Evolutionary conservation across 805 yeast species (phyloP).

Genomic region (Wilhelminamyces savonicus): DNA sequence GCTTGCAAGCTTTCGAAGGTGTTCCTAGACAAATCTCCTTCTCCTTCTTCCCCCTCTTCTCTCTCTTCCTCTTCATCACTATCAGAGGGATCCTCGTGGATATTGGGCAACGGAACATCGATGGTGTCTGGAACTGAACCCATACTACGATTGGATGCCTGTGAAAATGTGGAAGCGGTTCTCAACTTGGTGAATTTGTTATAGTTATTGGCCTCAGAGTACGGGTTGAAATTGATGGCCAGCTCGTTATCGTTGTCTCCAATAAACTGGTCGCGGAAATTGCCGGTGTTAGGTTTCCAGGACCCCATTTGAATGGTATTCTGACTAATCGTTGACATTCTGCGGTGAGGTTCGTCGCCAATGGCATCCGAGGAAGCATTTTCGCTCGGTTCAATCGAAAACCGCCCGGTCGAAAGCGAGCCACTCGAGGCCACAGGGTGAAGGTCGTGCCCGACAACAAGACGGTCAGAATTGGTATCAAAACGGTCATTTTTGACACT

Average conservation of each 20-base stretch:
- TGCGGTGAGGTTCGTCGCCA: no score
- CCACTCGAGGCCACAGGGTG: slow-evolving; percentile 21
- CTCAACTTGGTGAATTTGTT: slow-evolving; percentile 27
- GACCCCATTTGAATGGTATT: slow-evolving; percentile 41
- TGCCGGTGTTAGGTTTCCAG: slow-evolving; percentile 56
- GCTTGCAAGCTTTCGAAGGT: background rate
- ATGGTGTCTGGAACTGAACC: slow-evolving; percentile 37
- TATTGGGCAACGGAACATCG: slow-evolving; percentile 29
- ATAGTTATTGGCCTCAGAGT: slow-evolving; percentile 15
- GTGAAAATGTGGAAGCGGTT: slow-evolving; percentile 5
- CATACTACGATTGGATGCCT: slow-evolving; percentile 15
- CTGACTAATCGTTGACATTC: slow-evolving; percentile 2
- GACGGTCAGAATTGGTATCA: no score
- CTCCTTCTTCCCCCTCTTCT: background rate
- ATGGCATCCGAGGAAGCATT: no score
- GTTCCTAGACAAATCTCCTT: no score
- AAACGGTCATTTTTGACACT: no score
- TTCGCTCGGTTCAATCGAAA: slow-evolving; percentile 16
- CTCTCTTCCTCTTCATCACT: slow-evolving; percentile 4
- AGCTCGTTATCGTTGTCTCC: slow-evolving; percentile 37
- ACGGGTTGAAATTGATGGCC: slow-evolving; percentile 17
- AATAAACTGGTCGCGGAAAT: slow-evolving; percentile 43
- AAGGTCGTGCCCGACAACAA: slow-evolving; percentile 5
- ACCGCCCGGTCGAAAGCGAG: slow-evolving; percentile 23
- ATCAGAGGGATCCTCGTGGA: slow-evolving; percentile 21